Conservation (phyloP, 1,139 yeast species). For the Pneumocystis oryctolagi region DNA sequence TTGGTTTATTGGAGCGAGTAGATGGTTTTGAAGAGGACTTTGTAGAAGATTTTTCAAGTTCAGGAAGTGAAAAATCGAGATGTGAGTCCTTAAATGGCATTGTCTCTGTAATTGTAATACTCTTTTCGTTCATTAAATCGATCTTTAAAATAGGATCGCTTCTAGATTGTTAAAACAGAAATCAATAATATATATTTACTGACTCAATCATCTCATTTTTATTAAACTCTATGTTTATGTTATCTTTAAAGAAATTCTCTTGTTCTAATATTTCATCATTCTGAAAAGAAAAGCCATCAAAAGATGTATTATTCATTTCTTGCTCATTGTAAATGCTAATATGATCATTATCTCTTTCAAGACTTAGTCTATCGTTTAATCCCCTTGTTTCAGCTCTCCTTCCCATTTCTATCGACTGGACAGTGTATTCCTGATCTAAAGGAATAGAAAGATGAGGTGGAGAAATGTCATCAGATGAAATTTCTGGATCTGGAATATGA, state of each 20-base stretch:
- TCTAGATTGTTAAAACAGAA: not conserved
- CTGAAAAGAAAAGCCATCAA: not conserved
- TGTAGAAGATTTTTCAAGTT: not conserved
- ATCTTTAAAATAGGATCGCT: not conserved
- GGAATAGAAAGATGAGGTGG: not conserved
- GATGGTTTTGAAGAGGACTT: not conserved
- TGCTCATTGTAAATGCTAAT: not conserved
- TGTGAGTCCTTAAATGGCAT: not conserved
- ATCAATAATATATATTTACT: not conserved
- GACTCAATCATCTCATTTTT: not conserved
- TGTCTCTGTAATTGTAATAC: not conserved
- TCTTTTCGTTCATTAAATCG: not conserved
- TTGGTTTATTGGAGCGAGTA: not conserved
- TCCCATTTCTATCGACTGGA: not conserved
- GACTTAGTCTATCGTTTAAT: not conserved
- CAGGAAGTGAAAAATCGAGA: not conserved
- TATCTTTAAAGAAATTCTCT: not conserved
- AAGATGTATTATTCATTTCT: not conserved
- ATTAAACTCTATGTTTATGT: not conserved
- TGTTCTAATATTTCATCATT: not conserved
- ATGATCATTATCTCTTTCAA: not conserved
- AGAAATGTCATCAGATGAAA: not conserved
- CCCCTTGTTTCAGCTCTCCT: not conserved
- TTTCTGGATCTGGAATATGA: not conserved
- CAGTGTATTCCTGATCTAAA: not conserved